A percentile compares a stretch with the other conserved stretches of the same genome.
These are phyloP conservation scores for Paracoccidioides brasiliensis DNA, from an alignment of 2,329 filamentous ascomycete species.

Conservation along the genomic window DNA sequence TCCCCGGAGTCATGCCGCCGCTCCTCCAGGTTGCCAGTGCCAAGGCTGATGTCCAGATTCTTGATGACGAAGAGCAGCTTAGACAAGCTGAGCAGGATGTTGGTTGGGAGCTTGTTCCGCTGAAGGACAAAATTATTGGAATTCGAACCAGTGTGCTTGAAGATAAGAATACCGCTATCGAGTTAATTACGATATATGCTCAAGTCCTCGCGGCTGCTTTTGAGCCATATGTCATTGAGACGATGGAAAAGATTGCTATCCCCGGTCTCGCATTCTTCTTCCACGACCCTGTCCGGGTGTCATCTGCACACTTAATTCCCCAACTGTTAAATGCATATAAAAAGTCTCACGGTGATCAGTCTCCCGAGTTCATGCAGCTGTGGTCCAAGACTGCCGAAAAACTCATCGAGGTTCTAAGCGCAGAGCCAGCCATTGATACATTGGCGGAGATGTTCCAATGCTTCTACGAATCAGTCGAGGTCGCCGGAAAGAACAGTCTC, in stretches of 20 bases:
- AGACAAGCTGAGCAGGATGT: constrained; percentile 88
- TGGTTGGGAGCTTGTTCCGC: constrained; percentile 90
- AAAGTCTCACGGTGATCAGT: constrained; percentile 71
- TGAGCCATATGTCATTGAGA: constrained; percentile 78
- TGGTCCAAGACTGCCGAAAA: constrained; percentile 82
- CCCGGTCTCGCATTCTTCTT: constrained; percentile 97
- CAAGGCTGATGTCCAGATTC: constrained; percentile 90
- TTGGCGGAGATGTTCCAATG: constrained; percentile 99
- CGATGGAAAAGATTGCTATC: constrained; percentile 92
- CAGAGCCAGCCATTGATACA: constrained; percentile 90
- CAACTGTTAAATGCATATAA: constrained; percentile 90
- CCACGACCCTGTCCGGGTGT: constrained; percentile 91
- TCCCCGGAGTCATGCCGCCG: constrained; percentile 87
- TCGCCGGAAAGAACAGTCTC: constrained; percentile 74
- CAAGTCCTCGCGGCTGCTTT: constrained; percentile 90
- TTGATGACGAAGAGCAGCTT: constrained; percentile 90
- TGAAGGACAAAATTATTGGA: constrained; percentile 96
- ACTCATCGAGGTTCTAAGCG: constrained; percentile 80
- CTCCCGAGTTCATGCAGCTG: constrained; percentile 63
- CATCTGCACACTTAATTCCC: constrained; percentile 87
- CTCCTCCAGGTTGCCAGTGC: constrained; percentile 81
- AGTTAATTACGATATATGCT: constrained; percentile 92
- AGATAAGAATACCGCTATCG: constrained; percentile 99
- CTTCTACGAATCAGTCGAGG: constrained; percentile 96
- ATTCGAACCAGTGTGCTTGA: constrained; percentile 95